Conservation (phyloP, 257 asterid genomes). For the Plantago ovata region DNA sequence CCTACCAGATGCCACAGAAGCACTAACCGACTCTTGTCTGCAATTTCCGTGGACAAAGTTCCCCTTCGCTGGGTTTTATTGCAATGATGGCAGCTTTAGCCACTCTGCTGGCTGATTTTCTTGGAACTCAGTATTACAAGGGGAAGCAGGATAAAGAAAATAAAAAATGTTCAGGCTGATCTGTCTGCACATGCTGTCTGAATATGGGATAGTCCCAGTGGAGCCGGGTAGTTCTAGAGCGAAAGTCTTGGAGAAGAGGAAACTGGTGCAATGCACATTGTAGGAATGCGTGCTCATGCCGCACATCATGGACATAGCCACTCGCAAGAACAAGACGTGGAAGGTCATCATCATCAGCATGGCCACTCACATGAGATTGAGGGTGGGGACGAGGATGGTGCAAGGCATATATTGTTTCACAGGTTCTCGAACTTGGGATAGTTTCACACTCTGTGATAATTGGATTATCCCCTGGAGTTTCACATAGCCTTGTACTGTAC, state of each 20-base stretch:
- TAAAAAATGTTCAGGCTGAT: constrained; percentile 27
- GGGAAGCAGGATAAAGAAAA: constrained; percentile 46
- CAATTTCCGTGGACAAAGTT: constrained; percentile 50
- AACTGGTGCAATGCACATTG: constrained; percentile 87
- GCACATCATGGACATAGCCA: constrained; percentile 88
- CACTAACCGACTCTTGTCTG: constrained; percentile 42
- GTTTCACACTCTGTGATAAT: constrained; percentile 91
- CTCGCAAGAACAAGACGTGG: constrained; percentile 50
- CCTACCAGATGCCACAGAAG: constrained; percentile 48
- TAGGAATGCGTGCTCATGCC: constrained; percentile 84
- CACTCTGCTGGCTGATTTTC: constrained; percentile 44
- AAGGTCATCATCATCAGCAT: constrained; percentile 32
- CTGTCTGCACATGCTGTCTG: constrained; percentile 26
- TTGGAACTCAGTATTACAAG: constrained; percentile 55
- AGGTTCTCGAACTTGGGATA: constrained; percentile 91
- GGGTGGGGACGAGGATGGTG: constrained; percentile 56
- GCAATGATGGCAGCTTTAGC: constrained; percentile 59
- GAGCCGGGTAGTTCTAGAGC: constrained; percentile 31
- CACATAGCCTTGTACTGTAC: constrained; percentile 76
- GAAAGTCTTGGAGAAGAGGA: constrained; percentile 80
- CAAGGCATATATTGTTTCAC: constrained; percentile 82
- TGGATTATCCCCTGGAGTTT: constrained; percentile 87
- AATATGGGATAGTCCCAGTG: constrained; percentile 45
- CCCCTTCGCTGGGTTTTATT: constrained; percentile 57
- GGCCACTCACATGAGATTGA: constrained; percentile 48